These are phyloP conservation scores for Yarrowia osloensis DNA, from an alignment of 805 yeast species.

Conservation along the genomic window DNA sequence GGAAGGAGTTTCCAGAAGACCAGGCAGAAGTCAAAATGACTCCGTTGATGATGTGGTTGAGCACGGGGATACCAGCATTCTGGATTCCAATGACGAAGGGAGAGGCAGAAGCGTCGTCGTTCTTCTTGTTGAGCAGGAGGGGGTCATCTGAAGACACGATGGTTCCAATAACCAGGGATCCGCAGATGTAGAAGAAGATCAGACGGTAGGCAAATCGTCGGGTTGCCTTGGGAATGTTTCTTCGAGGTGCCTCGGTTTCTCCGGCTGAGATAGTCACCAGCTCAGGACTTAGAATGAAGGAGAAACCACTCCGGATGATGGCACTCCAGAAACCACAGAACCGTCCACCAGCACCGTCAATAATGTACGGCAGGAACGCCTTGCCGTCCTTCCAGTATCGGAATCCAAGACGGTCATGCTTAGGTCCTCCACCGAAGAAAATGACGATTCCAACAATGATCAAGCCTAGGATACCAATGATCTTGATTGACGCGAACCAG, in stretches of 20 bases:
- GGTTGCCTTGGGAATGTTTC: conserved; percentile 75
- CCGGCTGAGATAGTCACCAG: conserved; percentile 82
- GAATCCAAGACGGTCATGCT: conserved; percentile 58
- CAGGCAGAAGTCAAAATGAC: conserved; percentile 59
- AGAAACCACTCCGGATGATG: conserved; percentile 66
- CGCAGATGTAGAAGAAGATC: conserved; percentile 62
- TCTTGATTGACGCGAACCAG: conserved; percentile 64
- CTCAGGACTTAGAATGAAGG: conserved; percentile 77
- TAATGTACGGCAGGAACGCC: conserved; percentile 53
- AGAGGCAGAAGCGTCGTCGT: conserved; percentile 63
- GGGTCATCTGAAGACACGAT: conserved; percentile 71
- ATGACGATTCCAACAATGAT: conserved; percentile 57
- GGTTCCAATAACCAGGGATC: conserved; percentile 70
- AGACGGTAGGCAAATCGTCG: conserved; percentile 73
- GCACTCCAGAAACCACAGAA: conserved; percentile 69
- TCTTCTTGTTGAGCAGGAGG: conserved; percentile 49
- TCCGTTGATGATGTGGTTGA: conserved; percentile 56
- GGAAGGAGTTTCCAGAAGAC: conserved; percentile 59
- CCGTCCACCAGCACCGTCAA: conserved; percentile 58
- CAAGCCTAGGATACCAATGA: conserved; percentile 62
- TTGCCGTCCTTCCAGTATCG: conserved; percentile 53
- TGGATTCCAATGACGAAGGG: conserved; percentile 62
- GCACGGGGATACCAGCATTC: conserved; percentile 54
- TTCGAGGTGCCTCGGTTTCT: conserved; percentile 77
- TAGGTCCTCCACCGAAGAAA: conserved; percentile 56